phyloP scores from a whole-genome alignment of 306 rosid genomes.

The Hylodesmum podocarpum region DNA sequence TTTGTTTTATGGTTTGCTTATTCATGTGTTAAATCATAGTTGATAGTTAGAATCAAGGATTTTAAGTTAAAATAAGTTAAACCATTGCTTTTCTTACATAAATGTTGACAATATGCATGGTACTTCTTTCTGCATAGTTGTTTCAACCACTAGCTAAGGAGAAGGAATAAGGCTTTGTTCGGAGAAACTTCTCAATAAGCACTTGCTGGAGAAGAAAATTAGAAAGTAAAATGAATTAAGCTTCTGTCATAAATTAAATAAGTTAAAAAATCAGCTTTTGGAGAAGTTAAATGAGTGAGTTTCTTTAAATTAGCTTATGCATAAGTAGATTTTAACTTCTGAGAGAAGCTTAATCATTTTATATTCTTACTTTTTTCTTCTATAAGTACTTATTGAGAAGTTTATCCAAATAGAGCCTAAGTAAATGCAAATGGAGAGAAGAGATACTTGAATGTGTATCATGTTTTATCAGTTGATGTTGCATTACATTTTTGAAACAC shows the following conservation, averaged over 20 bases:
- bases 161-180: background rate
- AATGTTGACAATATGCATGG: background rate
- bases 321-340: too few species aligned
- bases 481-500: conserved; percentile 16
- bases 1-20: background rate
- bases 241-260: too few species aligned
- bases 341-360: too few species aligned
- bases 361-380: too few species aligned
- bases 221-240: too few species aligned
- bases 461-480: conserved; percentile 17
- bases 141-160: background rate
- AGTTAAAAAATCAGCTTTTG: too few species aligned
- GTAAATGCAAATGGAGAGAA: background rate
- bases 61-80: background rate
- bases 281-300: too few species aligned
- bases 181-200: too few species aligned
- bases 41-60: background rate
- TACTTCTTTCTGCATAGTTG: background rate
- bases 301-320: too few species aligned
- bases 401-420: too few species aligned
- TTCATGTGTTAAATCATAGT: background rate
- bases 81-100: background rate
- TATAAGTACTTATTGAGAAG: too few species aligned
- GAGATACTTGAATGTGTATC: background rate
- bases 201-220: too few species aligned